These are phyloP conservation scores for Talaromyces atroroseus DNA, from an alignment of 2,329 filamentous ascomycete genomes.

Conservation along the genomic window DNA sequence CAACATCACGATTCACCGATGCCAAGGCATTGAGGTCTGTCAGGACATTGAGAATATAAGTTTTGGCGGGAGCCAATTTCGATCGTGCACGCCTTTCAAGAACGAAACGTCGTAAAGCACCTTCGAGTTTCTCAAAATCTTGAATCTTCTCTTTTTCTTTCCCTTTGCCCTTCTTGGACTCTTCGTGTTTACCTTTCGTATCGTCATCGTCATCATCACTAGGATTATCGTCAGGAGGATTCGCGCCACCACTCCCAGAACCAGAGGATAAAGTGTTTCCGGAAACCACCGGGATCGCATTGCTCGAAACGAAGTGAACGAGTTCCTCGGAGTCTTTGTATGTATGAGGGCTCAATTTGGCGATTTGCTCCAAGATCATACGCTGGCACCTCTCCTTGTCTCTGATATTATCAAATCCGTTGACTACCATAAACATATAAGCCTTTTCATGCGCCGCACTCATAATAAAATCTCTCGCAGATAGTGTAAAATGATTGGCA, in stretches of 20 bases:
- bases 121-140: conserved; percentile 86
- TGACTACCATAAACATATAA: conserved; percentile 98
- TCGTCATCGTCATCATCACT: conserved; percentile 38
- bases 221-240: conserved; percentile 37
- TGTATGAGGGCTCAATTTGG: conserved; percentile 80
- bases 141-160: conserved; percentile 83
- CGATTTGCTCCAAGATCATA: conserved; percentile 86
- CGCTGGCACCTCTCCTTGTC: conserved; percentile 89
- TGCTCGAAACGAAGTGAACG: conserved; percentile 97
- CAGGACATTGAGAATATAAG: conserved; percentile 88
- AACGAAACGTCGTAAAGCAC: conserved; percentile 84
- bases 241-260: conserved; percentile 51
- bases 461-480: conserved; percentile 96
- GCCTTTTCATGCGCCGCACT: conserved; percentile 94
- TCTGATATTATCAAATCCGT: conserved; percentile 89
- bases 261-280: conserved; percentile 48
- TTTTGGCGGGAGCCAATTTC: conserved; percentile 91
- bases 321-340: conserved; percentile 88
- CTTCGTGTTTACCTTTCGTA: conserved; percentile 47
- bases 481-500: conserved; percentile 95
- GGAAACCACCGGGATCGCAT: conserved; percentile 74
- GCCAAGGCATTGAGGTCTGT: conserved; percentile 80
- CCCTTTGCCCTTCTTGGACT: conserved; percentile 64
- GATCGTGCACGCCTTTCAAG: conserved; percentile 92
- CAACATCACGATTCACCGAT: conserved; percentile 79